Conservation (phyloP, 2,329 filamentous ascomycete genomes). For the Pezicula carpinea region DNA sequence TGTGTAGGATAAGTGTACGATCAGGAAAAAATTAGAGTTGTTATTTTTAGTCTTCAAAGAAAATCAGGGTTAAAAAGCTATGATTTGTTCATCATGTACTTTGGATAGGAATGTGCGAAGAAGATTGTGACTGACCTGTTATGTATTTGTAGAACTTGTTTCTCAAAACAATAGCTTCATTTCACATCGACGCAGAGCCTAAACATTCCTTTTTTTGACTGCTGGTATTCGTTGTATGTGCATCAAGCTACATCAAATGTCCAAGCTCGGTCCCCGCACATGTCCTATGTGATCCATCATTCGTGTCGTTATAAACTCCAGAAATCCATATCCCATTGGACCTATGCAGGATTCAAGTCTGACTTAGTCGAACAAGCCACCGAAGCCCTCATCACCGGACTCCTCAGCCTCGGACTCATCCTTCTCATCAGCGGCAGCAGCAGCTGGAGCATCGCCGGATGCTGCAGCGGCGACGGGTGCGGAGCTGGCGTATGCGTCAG, state of each 20-base stretch:
- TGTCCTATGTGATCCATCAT: conserved; percentile 19
- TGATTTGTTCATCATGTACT: conserved; percentile 31
- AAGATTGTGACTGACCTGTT: conserved; percentile 21
- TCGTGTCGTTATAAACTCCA: conserved; percentile 13
- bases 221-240: conserved; percentile 13
- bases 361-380: conserved; percentile 69
- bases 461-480: conserved; percentile 65
- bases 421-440: conserved; percentile 54
- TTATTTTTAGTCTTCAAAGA: conserved; percentile 35
- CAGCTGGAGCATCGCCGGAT: conserved; percentile 44
- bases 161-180: conserved; percentile 2
- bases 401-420: conserved; percentile 64
- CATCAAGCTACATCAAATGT: conserved; percentile 20
- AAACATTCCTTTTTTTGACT: background rate
- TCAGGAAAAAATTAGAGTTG: conserved; percentile 40
- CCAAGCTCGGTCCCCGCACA: conserved; percentile 13
- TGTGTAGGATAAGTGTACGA: conserved; percentile 8
- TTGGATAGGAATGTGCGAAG: conserved; percentile 7
- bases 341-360: conserved; percentile 18
- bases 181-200: background rate
- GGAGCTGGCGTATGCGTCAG: conserved; percentile 86
- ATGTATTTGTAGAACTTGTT: conserved; percentile 1
- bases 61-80: conserved; percentile 37
- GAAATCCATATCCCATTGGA: conserved; percentile 11
- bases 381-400: conserved; percentile 62